phyloP scores from a whole-genome alignment of 2,329 filamentous ascomycete genomes.

The Fusarium nygamai region DNA sequence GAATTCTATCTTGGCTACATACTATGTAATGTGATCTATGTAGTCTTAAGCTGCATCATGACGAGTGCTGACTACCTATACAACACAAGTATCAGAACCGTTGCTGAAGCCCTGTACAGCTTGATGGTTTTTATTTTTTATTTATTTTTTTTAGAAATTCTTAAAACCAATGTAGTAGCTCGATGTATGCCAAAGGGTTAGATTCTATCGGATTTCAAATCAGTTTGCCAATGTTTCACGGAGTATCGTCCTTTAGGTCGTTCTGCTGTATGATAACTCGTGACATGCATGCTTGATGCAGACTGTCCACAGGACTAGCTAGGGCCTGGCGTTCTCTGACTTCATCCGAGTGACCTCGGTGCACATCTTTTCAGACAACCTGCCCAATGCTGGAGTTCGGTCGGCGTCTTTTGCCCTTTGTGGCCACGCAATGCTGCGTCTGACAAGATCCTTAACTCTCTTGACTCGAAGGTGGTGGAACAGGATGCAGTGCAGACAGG shows the following conservation, averaged over 20 bases:
- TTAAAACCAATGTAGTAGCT: background rate
- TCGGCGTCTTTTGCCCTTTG: background rate
- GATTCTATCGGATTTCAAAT: background rate
- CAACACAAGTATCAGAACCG: background rate
- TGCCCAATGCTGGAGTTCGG: background rate
- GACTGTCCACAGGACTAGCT: background rate
- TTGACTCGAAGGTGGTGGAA: background rate
- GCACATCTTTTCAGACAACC: background rate
- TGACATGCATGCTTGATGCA: background rate
- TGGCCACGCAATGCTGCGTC: background rate
- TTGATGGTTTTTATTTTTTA: no score
- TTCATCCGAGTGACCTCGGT: background rate
- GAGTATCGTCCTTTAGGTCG: background rate
- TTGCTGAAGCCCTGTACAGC: background rate
- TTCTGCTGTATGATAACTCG: background rate
- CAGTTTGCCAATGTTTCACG: background rate
- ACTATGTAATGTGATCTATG: background rate
- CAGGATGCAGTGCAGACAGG: background rate
- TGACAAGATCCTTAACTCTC: background rate
- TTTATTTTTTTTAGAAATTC: no score
- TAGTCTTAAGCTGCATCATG: background rate
- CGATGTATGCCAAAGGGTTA: background rate
- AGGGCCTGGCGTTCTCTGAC: background rate
- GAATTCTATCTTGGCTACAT: background rate
- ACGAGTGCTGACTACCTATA: background rate